Conservation (phyloP, 2,329 filamentous ascomycete genomes). For the Colletotrichum echinochloae region DNA sequence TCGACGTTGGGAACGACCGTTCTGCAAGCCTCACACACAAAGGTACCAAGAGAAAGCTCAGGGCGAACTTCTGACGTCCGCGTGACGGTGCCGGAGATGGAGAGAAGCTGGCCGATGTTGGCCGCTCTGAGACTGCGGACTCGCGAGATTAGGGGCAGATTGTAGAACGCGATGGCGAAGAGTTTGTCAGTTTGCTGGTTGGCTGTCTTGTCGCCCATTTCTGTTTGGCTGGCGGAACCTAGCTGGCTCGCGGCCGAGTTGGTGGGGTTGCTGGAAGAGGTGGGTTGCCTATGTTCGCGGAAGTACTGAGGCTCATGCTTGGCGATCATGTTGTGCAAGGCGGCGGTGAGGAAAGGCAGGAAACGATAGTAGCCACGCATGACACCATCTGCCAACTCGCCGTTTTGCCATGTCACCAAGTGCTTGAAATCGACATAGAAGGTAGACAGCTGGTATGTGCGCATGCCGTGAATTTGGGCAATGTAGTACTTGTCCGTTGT, state of each 20-base stretch:
- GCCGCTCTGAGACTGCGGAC: slow-evolving; percentile 87
- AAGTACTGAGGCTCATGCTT: slow-evolving; percentile 97
- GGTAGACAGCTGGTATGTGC: slow-evolving; percentile 80
- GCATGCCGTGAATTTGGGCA: slow-evolving; percentile 84
- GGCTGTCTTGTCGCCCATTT: slow-evolving; percentile 79
- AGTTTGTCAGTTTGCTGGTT: slow-evolving; percentile 98
- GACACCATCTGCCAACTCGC: slow-evolving; percentile 85
- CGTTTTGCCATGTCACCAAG: slow-evolving; percentile 80
- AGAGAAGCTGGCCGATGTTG: slow-evolving; percentile 92
- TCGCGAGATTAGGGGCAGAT: slow-evolving; percentile 87
- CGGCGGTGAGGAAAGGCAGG: slow-evolving; percentile 88
- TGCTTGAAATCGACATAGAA: slow-evolving; percentile 92
- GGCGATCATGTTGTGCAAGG: slow-evolving; percentile 90
- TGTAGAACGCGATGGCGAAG: slow-evolving; percentile 93
- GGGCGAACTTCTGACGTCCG: slow-evolving; percentile 96
- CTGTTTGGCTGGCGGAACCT: slow-evolving; percentile 72
- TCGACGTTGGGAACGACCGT: slow-evolving; percentile 90
- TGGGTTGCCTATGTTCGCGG: slow-evolving; percentile 88
- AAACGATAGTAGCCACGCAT: slow-evolving; percentile 95
- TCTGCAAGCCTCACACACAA: slow-evolving; percentile 89
- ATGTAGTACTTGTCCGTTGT: slow-evolving; percentile 88
- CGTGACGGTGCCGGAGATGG: slow-evolving; percentile 96
- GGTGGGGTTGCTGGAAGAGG: slow-evolving; percentile 77
- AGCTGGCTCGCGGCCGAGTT: slow-evolving; percentile 74
- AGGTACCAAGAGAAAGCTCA: slow-evolving; percentile 91